phyloP scores from a whole-genome alignment of 495 filamentous ascomycete genomes.

The Penicillium silybi region DNA sequence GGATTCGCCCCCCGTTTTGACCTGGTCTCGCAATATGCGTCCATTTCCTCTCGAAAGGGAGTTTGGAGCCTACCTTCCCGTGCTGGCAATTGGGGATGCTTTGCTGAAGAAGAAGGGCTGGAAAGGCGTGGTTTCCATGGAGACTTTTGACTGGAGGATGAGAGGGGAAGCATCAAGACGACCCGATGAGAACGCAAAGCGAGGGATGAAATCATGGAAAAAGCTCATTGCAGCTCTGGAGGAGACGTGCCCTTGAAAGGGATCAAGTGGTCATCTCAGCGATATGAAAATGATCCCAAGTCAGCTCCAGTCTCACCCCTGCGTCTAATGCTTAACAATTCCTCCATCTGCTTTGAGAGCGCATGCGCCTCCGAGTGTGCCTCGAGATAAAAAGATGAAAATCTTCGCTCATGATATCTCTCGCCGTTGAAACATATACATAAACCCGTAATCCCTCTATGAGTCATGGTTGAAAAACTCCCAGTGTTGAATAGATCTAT shows the following conservation, averaged over 20 bases:
- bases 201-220: constrained; percentile 23
- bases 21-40: background rate
- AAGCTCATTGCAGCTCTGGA: background rate
- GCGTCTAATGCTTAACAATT: too few relatives aligned
- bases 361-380: too few relatives aligned
- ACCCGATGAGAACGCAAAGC: constrained; percentile 13
- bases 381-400: background rate
- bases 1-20: background rate
- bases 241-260: background rate
- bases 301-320: too few relatives aligned
- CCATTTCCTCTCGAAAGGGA: background rate
- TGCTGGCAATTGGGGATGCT: background rate
- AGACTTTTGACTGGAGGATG: constrained; percentile 68
- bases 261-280: background rate
- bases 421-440: background rate
- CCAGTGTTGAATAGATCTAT: constrained; percentile 32
- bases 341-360: too few relatives aligned
- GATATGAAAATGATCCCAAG: too few relatives aligned
- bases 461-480: constrained; percentile 31
- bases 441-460: constrained; percentile 11
- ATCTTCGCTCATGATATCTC: background rate
- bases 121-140: constrained; percentile 67
- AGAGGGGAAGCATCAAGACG: constrained; percentile 35
- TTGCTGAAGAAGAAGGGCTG: constrained; percentile 61
- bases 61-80: background rate